Evolutionary conservation across 352 stramenopile species (phyloP).

Genomic region (Globisporangium spinosum): DNA sequence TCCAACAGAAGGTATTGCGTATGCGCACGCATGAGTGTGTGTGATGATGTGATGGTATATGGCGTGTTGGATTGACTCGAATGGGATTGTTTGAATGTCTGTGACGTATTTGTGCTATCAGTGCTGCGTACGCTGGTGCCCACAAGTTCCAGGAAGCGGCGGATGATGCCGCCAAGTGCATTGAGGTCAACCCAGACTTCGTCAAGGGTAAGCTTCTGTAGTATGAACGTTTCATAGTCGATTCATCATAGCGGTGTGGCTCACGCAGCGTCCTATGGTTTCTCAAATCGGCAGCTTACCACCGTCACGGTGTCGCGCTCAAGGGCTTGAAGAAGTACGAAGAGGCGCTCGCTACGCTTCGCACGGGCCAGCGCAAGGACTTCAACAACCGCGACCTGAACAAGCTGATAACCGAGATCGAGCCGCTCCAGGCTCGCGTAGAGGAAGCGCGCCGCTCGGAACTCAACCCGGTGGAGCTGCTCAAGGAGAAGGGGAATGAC

Average conservation of each 20-base stretch:
- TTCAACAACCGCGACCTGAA: constrained; percentile 87
- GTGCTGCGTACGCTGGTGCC: constrained; percentile 62
- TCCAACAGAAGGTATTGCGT: constrained; percentile 84
- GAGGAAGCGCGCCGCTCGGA: constrained; percentile 62
- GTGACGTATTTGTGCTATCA: constrained; percentile 16
- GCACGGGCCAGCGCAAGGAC: constrained; percentile 68
- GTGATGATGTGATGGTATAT: background rate
- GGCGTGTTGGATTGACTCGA: background rate
- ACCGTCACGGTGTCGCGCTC: constrained; percentile 91
- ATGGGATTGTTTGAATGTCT: background rate
- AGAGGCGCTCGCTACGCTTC: constrained; percentile 72
- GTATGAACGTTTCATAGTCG: constrained; percentile 2
- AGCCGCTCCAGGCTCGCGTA: constrained; percentile 66
- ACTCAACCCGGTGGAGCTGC: constrained; percentile 79
- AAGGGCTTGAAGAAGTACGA: constrained; percentile 85
- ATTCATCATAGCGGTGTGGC: constrained; percentile 16
- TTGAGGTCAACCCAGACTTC: constrained; percentile 91
- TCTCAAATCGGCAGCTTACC: constrained; percentile 59
- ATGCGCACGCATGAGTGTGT: background rate
- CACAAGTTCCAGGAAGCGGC: constrained; percentile 82
- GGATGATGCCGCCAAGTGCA: constrained; percentile 85
- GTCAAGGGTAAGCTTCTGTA: constrained; percentile 72
- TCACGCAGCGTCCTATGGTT: background rate
- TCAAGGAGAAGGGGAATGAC: constrained; percentile 94
- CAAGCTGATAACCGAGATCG: constrained; percentile 74